phyloP scores from a whole-genome alignment of 345 rosid species.

The Salix caprea region DNA sequence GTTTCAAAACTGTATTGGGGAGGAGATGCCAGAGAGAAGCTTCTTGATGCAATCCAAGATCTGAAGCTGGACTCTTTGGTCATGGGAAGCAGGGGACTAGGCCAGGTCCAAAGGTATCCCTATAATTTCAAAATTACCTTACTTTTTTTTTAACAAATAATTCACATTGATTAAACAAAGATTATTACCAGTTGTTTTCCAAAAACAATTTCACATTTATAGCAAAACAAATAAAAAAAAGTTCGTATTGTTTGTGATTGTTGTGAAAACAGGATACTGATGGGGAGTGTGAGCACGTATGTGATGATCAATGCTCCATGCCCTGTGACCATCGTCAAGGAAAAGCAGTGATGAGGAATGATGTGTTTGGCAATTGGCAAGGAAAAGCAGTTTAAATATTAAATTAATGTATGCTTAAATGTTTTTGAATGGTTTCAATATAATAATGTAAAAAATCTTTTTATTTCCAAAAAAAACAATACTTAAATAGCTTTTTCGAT shows the following conservation, averaged over 20 bases:
- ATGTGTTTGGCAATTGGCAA: no score
- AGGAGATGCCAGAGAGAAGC: conserved; percentile 91
- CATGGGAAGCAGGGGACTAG: conserved; percentile 95
- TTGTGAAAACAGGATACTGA: conserved; percentile 58
- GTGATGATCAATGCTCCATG: conserved; percentile 48
- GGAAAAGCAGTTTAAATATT: no score
- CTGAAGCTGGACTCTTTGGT: conserved; percentile 79
- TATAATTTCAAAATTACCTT: not conserved
- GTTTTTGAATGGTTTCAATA: no score
- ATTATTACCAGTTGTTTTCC: not conserved
- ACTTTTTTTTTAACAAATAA: no score
- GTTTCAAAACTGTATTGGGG: conserved; percentile 69
- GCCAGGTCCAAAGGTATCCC: conserved; percentile 65
- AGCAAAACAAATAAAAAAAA: no score
- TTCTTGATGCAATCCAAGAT: conserved; percentile 65
- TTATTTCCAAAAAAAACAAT: no score
- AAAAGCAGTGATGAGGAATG: not conserved
- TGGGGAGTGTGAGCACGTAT: conserved; percentile 62
- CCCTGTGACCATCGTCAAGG: conserved; percentile 58
- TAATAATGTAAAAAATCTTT: no score
- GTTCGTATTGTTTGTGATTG: not conserved
- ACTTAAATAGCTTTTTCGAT: no score
- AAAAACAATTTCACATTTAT: not conserved
- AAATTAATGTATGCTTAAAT: no score
- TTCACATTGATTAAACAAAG: no score